Evolutionary conservation across 768 basidiomycete genomes (phyloP).

Genomic region (Boletus rubropictus): DNA sequence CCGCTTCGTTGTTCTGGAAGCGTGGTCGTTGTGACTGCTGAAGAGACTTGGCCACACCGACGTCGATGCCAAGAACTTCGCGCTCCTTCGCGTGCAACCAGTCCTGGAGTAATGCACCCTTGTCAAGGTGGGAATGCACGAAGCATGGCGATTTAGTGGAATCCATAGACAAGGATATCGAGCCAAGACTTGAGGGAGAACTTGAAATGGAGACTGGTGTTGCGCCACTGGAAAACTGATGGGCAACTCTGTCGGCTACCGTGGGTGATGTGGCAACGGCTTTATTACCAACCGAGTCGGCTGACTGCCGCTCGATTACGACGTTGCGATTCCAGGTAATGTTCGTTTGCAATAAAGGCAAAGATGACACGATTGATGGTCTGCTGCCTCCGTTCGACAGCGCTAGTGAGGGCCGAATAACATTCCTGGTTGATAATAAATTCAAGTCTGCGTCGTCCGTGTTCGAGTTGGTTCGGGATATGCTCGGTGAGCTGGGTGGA

Average conservation of each 20-base stretch:
- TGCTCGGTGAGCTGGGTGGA: constrained; percentile 38
- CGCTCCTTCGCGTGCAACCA: constrained; percentile 49
- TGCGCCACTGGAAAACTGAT: constrained; percentile 7
- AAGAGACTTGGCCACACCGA: constrained; percentile 49
- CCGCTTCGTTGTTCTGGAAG: constrained; percentile 4
- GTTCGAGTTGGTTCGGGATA: constrained; percentile 20
- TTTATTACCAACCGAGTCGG: constrained; percentile 16
- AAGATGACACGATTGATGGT: constrained; percentile 24
- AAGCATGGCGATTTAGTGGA: constrained; percentile 71
- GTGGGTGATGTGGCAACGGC: constrained; percentile 17
- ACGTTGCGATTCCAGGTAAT: constrained; percentile 33
- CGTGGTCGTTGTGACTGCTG: constrained; percentile 25
- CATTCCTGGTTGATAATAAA: constrained; percentile 7
- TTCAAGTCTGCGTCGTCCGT: constrained; percentile 11
- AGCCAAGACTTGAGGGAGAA: constrained; percentile 26
- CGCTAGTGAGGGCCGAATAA: constrained; percentile 35
- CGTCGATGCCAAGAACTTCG: constrained; percentile 29
- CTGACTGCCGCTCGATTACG: constrained; percentile 32
- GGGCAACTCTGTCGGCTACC: constrained; percentile 16
- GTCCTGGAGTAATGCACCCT: constrained; percentile 69
- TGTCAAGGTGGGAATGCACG: constrained; percentile 88
- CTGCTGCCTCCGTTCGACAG: constrained; percentile 33
- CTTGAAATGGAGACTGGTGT: constrained; percentile 23
- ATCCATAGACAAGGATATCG: constrained; percentile 26
- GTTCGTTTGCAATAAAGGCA: constrained; percentile 30